phyloP scores from a whole-genome alignment of 2,329 filamentous ascomycete genomes.

The Alternaria postmessia region DNA sequence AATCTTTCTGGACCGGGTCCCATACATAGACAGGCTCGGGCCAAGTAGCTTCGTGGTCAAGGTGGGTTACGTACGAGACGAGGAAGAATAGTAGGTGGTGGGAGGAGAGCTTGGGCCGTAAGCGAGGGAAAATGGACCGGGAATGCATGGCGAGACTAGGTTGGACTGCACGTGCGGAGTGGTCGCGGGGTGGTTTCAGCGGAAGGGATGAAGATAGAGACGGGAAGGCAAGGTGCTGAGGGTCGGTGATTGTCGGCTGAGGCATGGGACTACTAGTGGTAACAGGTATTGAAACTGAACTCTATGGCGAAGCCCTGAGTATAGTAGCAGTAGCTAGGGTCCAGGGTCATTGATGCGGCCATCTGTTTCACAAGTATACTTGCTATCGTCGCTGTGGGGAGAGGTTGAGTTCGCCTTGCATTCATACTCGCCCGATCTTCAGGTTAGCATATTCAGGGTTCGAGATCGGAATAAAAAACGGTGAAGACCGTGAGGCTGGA shows the following conservation, averaged over 20 bases:
- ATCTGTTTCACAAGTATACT: background rate
- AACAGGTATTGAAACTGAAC: conserved; percentile 1
- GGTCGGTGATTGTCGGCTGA: background rate
- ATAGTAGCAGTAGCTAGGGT: background rate
- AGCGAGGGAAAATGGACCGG: background rate
- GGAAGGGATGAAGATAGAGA: background rate
- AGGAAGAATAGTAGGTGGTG: background rate
- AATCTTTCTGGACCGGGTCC: background rate
- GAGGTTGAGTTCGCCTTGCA: background rate
- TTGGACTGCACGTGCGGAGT: background rate
- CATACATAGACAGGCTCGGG: background rate
- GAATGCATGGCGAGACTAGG: background rate
- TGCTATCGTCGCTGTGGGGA: background rate
- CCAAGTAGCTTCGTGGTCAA: background rate
- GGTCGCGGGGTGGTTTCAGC: background rate
- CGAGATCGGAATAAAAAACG: background rate
- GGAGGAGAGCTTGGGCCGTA: background rate
- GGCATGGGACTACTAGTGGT: background rate
- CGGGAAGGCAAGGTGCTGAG: background rate
- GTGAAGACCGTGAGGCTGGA: background rate
- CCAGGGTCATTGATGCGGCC: background rate
- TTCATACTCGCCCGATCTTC: background rate
- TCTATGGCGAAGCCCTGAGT: background rate
- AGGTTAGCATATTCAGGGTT: background rate
- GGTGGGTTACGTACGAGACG: background rate